These are phyloP conservation scores for Eucalyptus regnans DNA, from an alignment of 345 rosid genomes.

Conservation along the genomic window DNA sequence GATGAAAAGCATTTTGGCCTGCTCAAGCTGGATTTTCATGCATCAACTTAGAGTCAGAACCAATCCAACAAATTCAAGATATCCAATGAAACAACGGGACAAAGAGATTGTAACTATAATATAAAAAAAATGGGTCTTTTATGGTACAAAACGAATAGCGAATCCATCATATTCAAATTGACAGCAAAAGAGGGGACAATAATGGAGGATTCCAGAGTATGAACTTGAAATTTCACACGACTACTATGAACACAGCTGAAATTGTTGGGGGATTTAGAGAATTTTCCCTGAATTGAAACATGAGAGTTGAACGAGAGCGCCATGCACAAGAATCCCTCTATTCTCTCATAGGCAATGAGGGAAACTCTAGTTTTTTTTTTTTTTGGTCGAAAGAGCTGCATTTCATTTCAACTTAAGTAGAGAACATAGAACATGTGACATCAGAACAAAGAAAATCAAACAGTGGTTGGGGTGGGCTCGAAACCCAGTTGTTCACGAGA, in stretches of 20 bases:
- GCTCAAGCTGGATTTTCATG: not conserved
- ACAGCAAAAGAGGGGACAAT: not conserved
- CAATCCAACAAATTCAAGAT: not conserved
- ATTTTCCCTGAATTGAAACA: not conserved
- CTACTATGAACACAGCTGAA: not conserved
- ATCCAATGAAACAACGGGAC: not conserved
- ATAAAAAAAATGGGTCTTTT: not conserved
- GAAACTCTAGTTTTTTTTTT: not conserved
- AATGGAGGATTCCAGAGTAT: not conserved
- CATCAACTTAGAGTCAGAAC: not conserved
- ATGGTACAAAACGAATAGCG: not conserved
- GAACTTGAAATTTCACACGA: not conserved
- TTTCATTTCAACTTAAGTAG: too few species aligned
- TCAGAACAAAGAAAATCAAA: too few species aligned
- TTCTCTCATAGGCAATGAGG: not conserved
- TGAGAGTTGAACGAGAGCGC: not conserved
- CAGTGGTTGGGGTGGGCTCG: too few species aligned
- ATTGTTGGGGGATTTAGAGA: not conserved
- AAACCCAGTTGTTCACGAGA: too few species aligned
- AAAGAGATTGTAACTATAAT: not conserved
- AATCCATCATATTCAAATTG: not conserved
- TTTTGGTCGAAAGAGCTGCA: too few species aligned
- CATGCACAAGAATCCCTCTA: not conserved
- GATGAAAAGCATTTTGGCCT: not conserved
- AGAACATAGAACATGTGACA: too few species aligned